phyloP scores from a whole-genome alignment of 176 grass and related monocot species.

The Carex pumila region DNA sequence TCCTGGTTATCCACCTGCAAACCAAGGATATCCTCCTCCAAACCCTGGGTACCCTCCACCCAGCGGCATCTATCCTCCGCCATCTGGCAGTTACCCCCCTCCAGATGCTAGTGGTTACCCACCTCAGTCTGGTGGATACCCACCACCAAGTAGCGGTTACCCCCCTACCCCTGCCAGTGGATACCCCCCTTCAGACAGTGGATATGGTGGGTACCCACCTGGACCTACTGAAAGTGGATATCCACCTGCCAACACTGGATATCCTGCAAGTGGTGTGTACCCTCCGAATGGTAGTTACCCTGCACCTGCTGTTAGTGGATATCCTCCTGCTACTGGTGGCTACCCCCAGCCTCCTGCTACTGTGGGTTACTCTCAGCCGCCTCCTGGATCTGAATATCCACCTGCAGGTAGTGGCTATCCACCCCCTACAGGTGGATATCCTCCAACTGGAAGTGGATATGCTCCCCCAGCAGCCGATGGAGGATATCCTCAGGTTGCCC shows the following conservation, averaged over 20 bases:
- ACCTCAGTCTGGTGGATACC: slow-evolving; percentile 8
- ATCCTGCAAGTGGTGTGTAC: slow-evolving; percentile 7
- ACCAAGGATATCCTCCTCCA: slow-evolving; percentile 17
- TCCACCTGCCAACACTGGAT: not conserved
- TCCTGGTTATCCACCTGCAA: slow-evolving; percentile 19
- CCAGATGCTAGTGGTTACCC: slow-evolving; percentile 15
- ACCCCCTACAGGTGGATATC: slow-evolving; percentile 3
- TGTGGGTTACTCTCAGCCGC: not conserved
- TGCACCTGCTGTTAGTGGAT: not conserved
- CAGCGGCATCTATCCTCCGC: not conserved
- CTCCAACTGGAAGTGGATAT: slow-evolving; percentile 16
- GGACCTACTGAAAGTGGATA: too few species aligned
- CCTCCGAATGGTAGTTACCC: slow-evolving; percentile 3
- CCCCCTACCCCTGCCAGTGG: slow-evolving; percentile 10
- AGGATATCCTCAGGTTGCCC: not conserved
- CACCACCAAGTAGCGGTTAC: slow-evolving; percentile 9
- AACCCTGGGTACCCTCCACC: not conserved
- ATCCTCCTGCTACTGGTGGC: slow-evolving; percentile 4
- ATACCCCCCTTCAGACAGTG: slow-evolving; percentile 14
- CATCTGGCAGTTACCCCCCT: slow-evolving; percentile 21
- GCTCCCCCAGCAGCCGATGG: not conserved
- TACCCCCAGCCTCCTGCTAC: not conserved
- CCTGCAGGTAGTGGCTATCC: not conserved
- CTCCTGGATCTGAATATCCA: not conserved
- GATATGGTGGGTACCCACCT: slow-evolving; percentile 9